Evolutionary conservation across 192 early-diverging fungal species (phyloP).

Genomic region (Chytriomyces hyalinus): DNA sequence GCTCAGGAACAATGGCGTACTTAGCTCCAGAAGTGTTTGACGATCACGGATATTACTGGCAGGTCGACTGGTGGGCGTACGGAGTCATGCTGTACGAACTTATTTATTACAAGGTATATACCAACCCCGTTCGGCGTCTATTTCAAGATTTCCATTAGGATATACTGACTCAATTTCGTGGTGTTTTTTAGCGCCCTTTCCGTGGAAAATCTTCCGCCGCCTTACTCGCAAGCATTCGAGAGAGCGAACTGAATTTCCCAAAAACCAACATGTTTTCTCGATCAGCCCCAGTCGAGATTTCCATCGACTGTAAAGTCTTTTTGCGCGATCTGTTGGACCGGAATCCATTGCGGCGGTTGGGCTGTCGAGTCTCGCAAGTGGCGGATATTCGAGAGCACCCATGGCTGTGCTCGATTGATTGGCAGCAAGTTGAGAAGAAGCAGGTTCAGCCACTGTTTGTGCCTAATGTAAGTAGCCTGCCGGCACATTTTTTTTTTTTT

Average conservation of each 20-base stretch:
- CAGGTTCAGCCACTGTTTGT: slow-evolving; percentile 50
- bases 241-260: slow-evolving; percentile 64
- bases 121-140: not conserved
- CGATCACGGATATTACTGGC: slow-evolving; percentile 57
- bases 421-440: slow-evolving; percentile 51
- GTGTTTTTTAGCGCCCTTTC: slow-evolving; percentile 74
- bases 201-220: slow-evolving; percentile 63
- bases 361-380: slow-evolving; percentile 70
- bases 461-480: slow-evolving; percentile 51
- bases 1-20: slow-evolving; percentile 89
- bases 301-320: slow-evolving; percentile 32
- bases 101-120: slow-evolving; percentile 74
- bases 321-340: slow-evolving; percentile 66
- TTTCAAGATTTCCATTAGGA: too few relatives aligned
- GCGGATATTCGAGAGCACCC: slow-evolving; percentile 58
- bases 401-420: slow-evolving; percentile 57
- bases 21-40: slow-evolving; percentile 68
- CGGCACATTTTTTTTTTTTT: not conserved
- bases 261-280: slow-evolving; percentile 41
- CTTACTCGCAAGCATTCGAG: slow-evolving; percentile 60
- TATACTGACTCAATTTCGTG: not conserved
- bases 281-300: slow-evolving; percentile 10
- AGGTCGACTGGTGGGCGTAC: slow-evolving; percentile 80
- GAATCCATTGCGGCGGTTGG: slow-evolving; percentile 73
- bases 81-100: slow-evolving; percentile 83